These are phyloP conservation scores for Cucumis sativus DNA, from an alignment of 306 rosid species.

Conservation along the genomic window Cucumber_9930_V3 NC_026658.2:25000001-25000500, in stretches of 20 bases:
- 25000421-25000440: background rate
- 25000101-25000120: conserved; percentile 58
- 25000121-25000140: conserved; percentile 44
- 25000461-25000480: background rate
- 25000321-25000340: background rate
- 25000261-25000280: conserved; percentile 38
- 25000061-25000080: conserved; percentile 45
- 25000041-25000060: conserved; percentile 44
- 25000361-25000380: conserved; percentile 9
- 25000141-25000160: background rate
- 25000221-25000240: background rate
- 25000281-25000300: conserved; percentile 27
- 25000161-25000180: too few relatives aligned
- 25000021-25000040: background rate
- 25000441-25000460: background rate
- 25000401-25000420: conserved; percentile 6
- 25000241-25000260: conserved; percentile 33
- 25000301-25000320: background rate
- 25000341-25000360: background rate
- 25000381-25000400: background rate
- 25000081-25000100: conserved; percentile 41
- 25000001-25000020: background rate
- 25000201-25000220: too few relatives aligned
- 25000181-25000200: too few relatives aligned
- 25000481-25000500: background rate